A percentile compares a stretch with the other conserved stretches of the same genome.
Evolutionary conservation across 1,284 basidiomycete genomes (phyloP).

Genomic region (Tilletia indica): DNA sequence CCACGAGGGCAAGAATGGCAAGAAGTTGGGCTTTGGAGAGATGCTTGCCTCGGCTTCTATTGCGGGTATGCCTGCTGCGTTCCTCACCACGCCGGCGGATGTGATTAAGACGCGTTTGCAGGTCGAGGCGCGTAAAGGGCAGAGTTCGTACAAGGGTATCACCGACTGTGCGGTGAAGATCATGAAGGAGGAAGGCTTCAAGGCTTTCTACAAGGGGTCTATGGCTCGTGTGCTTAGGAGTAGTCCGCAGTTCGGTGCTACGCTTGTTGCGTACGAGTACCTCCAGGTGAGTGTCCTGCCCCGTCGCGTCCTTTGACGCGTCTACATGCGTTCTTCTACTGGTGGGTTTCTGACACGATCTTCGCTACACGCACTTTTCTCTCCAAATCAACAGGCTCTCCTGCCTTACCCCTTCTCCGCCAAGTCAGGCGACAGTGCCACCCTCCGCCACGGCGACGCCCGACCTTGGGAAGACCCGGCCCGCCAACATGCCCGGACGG

Average conservation of each 20-base stretch:
- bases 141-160: constrained; percentile 89
- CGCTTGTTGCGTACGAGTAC: constrained; percentile 82
- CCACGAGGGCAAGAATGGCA: constrained; percentile 90
- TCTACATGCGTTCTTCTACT: background rate
- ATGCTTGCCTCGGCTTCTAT: constrained; percentile 77
- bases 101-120: constrained; percentile 99
- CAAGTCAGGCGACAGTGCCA: constrained; percentile 17
- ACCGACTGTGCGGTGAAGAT: constrained; percentile 87
- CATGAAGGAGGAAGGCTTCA: constrained; percentile 75
- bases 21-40: constrained; percentile 86
- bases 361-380: too few species aligned
- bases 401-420: constrained; percentile 32
- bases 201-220: constrained; percentile 92
- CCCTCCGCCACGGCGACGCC: background rate
- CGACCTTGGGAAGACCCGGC: constrained; percentile 34
- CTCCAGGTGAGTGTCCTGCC: constrained; percentile 56
- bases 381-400: constrained; percentile 17
- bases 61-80: constrained; percentile 83
- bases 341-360: too few species aligned
- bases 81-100: constrained; percentile 64
- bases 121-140: constrained; percentile 87
- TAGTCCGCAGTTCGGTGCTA: constrained; percentile 74
- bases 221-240: constrained; percentile 84
- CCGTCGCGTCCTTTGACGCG: background rate
- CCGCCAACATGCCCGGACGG: constrained; percentile 33